Evolutionary conservation across 2,329 filamentous ascomycete genomes (phyloP), one percentile per base, ranked within the genome.

Genomic region (Nannizziopsis barbatae): DNA sequence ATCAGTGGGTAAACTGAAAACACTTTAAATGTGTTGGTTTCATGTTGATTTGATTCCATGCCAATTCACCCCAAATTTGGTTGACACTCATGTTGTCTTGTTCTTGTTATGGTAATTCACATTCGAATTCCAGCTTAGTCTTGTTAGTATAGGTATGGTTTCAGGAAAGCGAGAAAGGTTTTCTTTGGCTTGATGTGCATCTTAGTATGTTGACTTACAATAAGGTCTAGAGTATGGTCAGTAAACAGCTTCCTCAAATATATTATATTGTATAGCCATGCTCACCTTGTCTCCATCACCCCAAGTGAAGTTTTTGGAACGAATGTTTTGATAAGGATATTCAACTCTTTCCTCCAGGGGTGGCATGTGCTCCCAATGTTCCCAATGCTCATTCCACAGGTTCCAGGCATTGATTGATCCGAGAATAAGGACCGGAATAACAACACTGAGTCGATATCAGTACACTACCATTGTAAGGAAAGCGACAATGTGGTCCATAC

Each of bases 71-170:
- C n/a, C n/a, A n/a, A n/a, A n/a, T n/a, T n/a, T n/a, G n/a, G n/a
- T n/a, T n/a, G n/a, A n/a, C n/a, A n/a, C n/a, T n/a, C n/a, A n/a
- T n/a, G n/a, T 48, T 2, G 32, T 58, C 78, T 86, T 87, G 75
- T 93, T 83, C 75, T 84, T 84, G 76, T 94, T 88, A 81, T 96
- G 88, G 76, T 94, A 90, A 81, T 96, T 96, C 75, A 95, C 88
- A 51, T 75, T 77, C 57, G 82, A 75, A 73, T 96, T 96, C 92
- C 92, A 98, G 84, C 84, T 87, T 5, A 27, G 9, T 12, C 14
- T n/a, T 5, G 12, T 43, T 20, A 43, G 41, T 27, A 9, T n/a
- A 32, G 41, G 15, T 30, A 43, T 11, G n/a, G 15, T 7, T 30
- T 31, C 45, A 22, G 10, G 9, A 11, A 17, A 27, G 7, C 6